These are phyloP conservation scores for Helichrysum umbraculigerum DNA, from an alignment of 129 eudicot species.

Conservation along the genomic window DNA sequence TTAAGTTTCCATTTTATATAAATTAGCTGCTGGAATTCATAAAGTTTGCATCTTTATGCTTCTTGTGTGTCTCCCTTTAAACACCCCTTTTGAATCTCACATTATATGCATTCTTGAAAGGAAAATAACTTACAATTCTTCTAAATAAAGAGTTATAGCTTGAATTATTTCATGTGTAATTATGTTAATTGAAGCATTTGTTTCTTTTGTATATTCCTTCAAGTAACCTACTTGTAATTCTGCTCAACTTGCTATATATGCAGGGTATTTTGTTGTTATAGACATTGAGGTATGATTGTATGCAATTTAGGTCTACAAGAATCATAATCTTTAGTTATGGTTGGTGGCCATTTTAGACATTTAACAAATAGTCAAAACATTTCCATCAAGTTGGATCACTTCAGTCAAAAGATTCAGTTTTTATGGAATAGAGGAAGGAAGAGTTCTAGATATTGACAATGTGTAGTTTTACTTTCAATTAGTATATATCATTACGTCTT, in stretches of 20 bases:
- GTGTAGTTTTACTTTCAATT: background rate
- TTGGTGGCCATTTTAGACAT: slow-evolving; percentile 18
- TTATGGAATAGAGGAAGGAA: background rate
- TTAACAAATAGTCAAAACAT: slow-evolving; percentile 6
- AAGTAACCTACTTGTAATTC: background rate
- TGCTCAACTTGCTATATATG: background rate
- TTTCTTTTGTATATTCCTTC: background rate
- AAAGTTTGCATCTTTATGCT: background rate
- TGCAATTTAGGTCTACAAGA: slow-evolving; percentile 8
- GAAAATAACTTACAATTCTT: too few species aligned
- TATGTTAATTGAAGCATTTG: background rate
- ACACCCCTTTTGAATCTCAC: background rate
- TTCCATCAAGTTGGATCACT: background rate
- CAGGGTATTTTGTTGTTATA: background rate
- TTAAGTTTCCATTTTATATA: background rate
- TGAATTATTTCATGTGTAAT: background rate
- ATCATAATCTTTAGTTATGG: slow-evolving; percentile 1
- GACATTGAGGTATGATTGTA: background rate
- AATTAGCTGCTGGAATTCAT: background rate
- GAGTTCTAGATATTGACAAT: background rate
- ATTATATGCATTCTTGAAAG: background rate
- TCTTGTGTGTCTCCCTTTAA: background rate
- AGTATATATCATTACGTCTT: background rate
- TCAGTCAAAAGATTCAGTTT: slow-evolving; percentile 18
- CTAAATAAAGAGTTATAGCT: background rate